phyloP scores from a whole-genome alignment of 306 rosid genomes.

The Lathyrus tuberosus region DNA sequence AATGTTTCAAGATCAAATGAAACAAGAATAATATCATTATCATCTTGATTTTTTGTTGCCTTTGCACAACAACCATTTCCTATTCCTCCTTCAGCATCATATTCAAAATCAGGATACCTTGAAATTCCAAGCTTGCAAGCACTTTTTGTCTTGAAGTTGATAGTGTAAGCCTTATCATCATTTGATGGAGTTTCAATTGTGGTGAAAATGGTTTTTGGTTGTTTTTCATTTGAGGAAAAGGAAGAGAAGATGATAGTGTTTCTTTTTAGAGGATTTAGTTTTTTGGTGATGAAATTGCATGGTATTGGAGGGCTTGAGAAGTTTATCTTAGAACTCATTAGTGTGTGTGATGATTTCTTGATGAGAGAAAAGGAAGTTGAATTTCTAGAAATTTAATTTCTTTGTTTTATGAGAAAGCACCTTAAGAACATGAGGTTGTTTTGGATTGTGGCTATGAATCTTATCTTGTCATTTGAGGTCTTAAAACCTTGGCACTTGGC shows the following conservation, averaged over 20 bases:
- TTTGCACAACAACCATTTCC: slow-evolving; percentile 65
- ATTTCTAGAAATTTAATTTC: slow-evolving; percentile 29
- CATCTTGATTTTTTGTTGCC: slow-evolving; percentile 16
- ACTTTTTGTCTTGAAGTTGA: slow-evolving; percentile 65
- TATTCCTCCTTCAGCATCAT: slow-evolving; percentile 77
- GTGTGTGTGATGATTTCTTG: slow-evolving; percentile 16
- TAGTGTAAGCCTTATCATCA: slow-evolving; percentile 38
- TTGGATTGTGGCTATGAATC: not conserved
- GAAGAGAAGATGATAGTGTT: slow-evolving; percentile 51
- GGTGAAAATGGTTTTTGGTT: slow-evolving; percentile 32
- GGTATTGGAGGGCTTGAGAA: slow-evolving; percentile 49
- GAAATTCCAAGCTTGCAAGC: slow-evolving; percentile 85
- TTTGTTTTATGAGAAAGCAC: not conserved
- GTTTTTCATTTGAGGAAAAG: slow-evolving; percentile 44
- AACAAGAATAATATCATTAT: slow-evolving; percentile 54
- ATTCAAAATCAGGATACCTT: slow-evolving; percentile 78
- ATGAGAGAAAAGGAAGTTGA: slow-evolving; percentile 22
- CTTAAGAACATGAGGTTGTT: not conserved
- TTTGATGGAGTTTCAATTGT: slow-evolving; percentile 37
- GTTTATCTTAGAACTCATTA: slow-evolving; percentile 66
- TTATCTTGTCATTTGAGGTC: slow-evolving; percentile 9
- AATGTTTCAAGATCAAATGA: slow-evolving; percentile 71
- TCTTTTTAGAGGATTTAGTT: slow-evolving; percentile 43
- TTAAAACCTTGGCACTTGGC: not conserved
- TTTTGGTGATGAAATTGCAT: slow-evolving; percentile 48